Percentiles rank a stretch among this genome's conserved stretches.
Conservation (phyloP, 805 yeast species). For the Lipomyces mesembrius region DNA sequence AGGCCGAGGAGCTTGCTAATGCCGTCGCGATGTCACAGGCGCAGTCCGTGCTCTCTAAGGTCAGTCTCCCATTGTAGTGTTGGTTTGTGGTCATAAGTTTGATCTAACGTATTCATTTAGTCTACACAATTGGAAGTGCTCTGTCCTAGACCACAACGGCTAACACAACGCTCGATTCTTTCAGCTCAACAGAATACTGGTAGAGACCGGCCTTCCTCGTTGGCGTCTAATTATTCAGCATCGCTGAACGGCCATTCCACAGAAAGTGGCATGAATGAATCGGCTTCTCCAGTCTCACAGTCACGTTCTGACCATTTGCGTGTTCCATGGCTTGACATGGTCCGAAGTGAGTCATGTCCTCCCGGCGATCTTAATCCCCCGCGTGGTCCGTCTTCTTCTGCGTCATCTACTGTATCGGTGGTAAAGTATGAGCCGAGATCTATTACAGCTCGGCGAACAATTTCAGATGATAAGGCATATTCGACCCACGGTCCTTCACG, state of each 20-base stretch:
- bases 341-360: constrained; percentile 10
- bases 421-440: neutral
- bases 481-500: neutral
- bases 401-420: neutral
- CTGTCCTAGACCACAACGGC: constrained; percentile 18
- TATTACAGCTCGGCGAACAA: neutral
- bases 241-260: neutral
- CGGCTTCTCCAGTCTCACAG: neutral
- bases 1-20: neutral
- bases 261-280: neutral
- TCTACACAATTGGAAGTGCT: neutral
- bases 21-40: neutral
- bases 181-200: neutral
- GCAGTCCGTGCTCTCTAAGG: neutral
- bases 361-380: neutral
- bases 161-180: constrained; percentile 1
- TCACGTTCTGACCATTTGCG: neutral
- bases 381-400: neutral
- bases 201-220: neutral
- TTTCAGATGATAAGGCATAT: neutral
- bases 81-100: no score
- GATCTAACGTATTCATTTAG: neutral
- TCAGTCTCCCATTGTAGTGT: no score
- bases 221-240: neutral
- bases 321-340: neutral